These are phyloP conservation scores for Pseudogymnoascus sp. DNA, from an alignment of 2,329 filamentous ascomycete species.

Conservation along the genomic window DNA sequence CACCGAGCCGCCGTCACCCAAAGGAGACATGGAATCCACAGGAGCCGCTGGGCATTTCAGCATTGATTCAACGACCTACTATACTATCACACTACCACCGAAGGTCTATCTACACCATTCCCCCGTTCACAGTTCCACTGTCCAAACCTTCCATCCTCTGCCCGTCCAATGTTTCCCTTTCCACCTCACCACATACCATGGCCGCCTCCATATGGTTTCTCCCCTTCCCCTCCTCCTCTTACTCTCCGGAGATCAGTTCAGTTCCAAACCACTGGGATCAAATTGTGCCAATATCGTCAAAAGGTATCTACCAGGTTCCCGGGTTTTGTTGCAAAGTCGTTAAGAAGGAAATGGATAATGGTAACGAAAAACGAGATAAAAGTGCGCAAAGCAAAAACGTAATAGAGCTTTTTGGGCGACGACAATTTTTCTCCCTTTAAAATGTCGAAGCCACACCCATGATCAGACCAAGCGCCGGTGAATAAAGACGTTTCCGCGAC, in stretches of 20 bases:
- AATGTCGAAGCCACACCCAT: conserved; percentile 19
- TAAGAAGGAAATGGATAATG: conserved; percentile 26
- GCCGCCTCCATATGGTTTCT: conserved; percentile 22
- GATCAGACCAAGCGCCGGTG: conserved; percentile 27
- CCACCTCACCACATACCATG: conserved; percentile 23
- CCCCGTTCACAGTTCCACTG: conserved; percentile 16
- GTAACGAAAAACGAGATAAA: conserved; percentile 15
- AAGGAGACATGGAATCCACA: background rate
- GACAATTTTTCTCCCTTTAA: conserved; percentile 1
- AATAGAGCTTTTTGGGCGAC: conserved; percentile 6
- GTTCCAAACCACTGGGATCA: conserved; percentile 19
- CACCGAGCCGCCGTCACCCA: background rate
- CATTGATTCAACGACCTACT: conserved; percentile 9
- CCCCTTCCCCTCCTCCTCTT: conserved; percentile 11
- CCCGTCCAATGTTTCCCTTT: conserved; percentile 23
- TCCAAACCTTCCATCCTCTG: conserved; percentile 21
- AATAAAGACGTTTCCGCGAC: conserved; percentile 22
- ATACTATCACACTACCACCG: conserved; percentile 22
- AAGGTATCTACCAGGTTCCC: conserved; percentile 27
- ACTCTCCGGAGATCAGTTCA: conserved; percentile 19
- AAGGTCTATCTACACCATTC: conserved; percentile 18
- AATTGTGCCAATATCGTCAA: conserved; percentile 22
- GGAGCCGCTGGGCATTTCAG: conserved; percentile 3
- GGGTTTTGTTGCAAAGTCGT: conserved; percentile 19
- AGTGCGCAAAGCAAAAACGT: background rate